A percentile compares a stretch with the other conserved stretches of the same genome.
phyloP scores from a whole-genome alignment of 2,329 filamentous ascomycete genomes.

The Fusarium sp. region DNA sequence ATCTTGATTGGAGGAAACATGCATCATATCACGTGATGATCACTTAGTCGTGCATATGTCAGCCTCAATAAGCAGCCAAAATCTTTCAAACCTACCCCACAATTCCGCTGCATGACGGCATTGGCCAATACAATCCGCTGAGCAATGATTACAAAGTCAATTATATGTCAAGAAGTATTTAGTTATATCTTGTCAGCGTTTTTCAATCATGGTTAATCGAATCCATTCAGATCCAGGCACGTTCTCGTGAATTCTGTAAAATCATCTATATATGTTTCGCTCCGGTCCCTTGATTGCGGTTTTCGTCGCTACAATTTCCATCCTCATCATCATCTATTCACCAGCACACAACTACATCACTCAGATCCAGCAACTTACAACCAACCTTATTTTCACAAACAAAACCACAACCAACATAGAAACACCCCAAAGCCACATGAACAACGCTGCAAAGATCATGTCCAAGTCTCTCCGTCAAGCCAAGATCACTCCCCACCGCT shows the following conservation, averaged over 20 bases:
- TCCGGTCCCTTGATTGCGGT: constrained; percentile 52
- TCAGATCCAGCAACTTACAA: constrained; percentile 42
- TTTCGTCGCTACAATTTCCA: constrained; percentile 56
- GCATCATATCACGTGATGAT: constrained; percentile 24
- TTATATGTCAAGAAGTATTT: constrained; percentile 20
- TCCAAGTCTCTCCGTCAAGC: constrained; percentile 74
- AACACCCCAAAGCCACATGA: constrained; percentile 45
- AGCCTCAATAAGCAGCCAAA: constrained; percentile 25
- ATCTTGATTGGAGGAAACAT: background rate
- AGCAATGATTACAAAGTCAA: constrained; percentile 44
- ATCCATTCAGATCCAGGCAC: constrained; percentile 29
- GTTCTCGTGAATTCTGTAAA: constrained; percentile 47
- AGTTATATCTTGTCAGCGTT: constrained; percentile 48
- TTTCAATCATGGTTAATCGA: constrained; percentile 42
- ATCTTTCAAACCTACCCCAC: constrained; percentile 7
- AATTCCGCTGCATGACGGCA: constrained; percentile 4
- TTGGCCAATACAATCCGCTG: constrained; percentile 47
- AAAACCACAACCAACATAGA: constrained; percentile 10
- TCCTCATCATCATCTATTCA: constrained; percentile 52
- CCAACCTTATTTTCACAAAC: constrained; percentile 33
- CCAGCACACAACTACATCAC: constrained; percentile 45
- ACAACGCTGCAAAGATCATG: constrained; percentile 64
- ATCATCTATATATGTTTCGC: constrained; percentile 57
- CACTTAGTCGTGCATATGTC: constrained; percentile 23
- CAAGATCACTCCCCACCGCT: constrained; percentile 81